Evolutionary conservation across 2,329 filamentous ascomycete genomes (phyloP).

Genomic region (Claviceps africana): DNA sequence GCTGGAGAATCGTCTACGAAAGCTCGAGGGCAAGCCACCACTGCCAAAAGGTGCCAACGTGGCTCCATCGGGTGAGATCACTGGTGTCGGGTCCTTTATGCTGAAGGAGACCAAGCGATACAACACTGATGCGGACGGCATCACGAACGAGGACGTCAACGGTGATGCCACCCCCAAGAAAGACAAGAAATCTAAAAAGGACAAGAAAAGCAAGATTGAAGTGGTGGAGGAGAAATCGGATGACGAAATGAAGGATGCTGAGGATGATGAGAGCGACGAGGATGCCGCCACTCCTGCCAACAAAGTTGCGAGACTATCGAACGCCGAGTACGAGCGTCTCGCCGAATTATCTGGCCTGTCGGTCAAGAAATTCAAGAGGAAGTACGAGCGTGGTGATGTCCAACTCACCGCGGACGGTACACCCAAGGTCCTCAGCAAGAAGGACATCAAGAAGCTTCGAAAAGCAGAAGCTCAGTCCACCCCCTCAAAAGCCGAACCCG

Average conservation of each 20-base stretch:
- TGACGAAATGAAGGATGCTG: conserved; percentile 30
- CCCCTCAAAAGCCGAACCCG: conserved; percentile 25
- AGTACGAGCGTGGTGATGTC: conserved; percentile 64
- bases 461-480: conserved; percentile 41
- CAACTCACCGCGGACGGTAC: conserved; percentile 50
- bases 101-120: conserved; percentile 90
- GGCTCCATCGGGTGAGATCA: conserved; percentile 54
- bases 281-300: conserved; percentile 20
- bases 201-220: conserved; percentile 29
- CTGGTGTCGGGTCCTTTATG: conserved; percentile 64
- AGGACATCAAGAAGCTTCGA: conserved; percentile 59
- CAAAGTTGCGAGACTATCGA: conserved; percentile 33
- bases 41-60: conserved; percentile 63
- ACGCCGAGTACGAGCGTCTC: conserved; percentile 42
- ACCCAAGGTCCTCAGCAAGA: conserved; percentile 57
- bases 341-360: conserved; percentile 56
- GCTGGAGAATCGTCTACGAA: conserved; percentile 62
- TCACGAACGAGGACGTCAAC: conserved; percentile 43
- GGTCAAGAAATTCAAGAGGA: conserved; percentile 64
- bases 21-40: conserved; percentile 80
- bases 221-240: conserved; percentile 27
- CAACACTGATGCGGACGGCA: conserved; percentile 83
- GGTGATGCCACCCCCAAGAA: conserved; percentile 23
- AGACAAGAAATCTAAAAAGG: conserved; percentile 28
- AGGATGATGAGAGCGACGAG: conserved; percentile 24